Base-by-base conservation (phyloP, 495 filamentous ascomycete species). In the Aspergillus nidulans region DNA sequence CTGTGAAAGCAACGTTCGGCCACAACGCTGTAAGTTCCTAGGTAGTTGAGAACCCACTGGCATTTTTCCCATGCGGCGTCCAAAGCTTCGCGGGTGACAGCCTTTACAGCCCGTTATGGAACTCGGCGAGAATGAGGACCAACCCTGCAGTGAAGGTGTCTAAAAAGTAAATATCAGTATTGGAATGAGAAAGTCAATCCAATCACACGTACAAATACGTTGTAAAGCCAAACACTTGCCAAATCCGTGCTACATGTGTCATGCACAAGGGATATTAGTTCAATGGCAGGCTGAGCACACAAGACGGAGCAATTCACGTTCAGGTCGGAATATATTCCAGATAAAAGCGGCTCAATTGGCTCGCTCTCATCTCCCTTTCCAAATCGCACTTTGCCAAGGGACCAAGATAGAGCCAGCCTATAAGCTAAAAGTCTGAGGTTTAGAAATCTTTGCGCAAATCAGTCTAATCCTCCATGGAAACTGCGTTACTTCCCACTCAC, bases 171-270 rank as follows among this genome's bases (percentile, higher is more conserved):
- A 2, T 6, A 36, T 59, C 12, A 49, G 10, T 19, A 23, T 24
- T 24, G 16, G 28, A 23, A 1, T 9, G 10, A 23, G 32, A 34
- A 34, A 34, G 30, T 2, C 8, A 34, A 2, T 2, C 9, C 8
- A 4, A n/a, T 0, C 38, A 25, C n/a, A 21, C 52, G 45, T 39
- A 63, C 60, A 63, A 32, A 63, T 1, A 59, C 38, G 26, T 57
- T 60, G 21, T 63, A 60, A 23, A 53, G 60, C 61, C 61, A 63
- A 10, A 51, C 56, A 21, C 49, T 55, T 6, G 57, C 16, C 25
- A 42, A 38, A 10, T 43, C 39, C 1, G 55, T 55, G 38, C 38
- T 36, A 16, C 49, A 49, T 9, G 52, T 62, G 13, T 52, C 19
- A 20, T 55, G 32, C 3, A 62, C 41, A 1, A 62, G 24, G 3